Conservation (phyloP, 139 green algal genomes). For the Coelastrella sp. region DNA sequence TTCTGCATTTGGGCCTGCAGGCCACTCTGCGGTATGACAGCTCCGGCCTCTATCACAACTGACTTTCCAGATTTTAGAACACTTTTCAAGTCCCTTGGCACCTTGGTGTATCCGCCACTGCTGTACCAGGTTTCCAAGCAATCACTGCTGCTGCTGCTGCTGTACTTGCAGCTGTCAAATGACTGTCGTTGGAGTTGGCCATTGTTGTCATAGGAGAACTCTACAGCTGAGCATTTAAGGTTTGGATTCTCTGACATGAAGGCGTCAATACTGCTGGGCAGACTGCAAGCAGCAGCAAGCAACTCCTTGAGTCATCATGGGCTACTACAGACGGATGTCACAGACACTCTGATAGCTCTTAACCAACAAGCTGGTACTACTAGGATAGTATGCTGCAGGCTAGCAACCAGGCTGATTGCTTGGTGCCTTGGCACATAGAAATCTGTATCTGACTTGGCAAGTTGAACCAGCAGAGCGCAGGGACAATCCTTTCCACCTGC, state of each 20-base stretch:
- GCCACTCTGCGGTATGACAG: neutral
- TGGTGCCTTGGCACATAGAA: too few species aligned
- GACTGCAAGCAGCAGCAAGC: neutral
- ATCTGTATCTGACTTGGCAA: neutral
- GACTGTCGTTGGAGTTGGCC: neutral
- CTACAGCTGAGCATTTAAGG: neutral
- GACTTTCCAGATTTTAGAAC: neutral
- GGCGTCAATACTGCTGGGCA: slow-evolving; percentile 3
- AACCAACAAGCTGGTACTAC: neutral
- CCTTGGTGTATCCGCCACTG: slow-evolving; percentile 22
- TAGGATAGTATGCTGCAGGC: too few species aligned
- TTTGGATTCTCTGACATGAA: neutral
- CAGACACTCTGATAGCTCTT: neutral
- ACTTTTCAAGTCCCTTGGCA: neutral
- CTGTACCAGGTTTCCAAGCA: slow-evolving; percentile 13
- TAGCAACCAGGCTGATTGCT: too few species aligned
- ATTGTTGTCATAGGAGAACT: slow-evolving; percentile 17
- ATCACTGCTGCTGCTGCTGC: neutral
- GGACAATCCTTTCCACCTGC: too few species aligned
- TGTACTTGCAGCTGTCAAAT: neutral
- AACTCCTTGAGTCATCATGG: neutral
- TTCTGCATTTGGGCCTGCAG: neutral
- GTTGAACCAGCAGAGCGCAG: neutral
- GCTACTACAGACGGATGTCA: neutral
- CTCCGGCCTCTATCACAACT: slow-evolving; percentile 12